Evolutionary conservation across 83 land plant genomes (phyloP), one percentile per base, ranked within the genome.

Genomic region (Diphasiastrum complanatum): DNA sequence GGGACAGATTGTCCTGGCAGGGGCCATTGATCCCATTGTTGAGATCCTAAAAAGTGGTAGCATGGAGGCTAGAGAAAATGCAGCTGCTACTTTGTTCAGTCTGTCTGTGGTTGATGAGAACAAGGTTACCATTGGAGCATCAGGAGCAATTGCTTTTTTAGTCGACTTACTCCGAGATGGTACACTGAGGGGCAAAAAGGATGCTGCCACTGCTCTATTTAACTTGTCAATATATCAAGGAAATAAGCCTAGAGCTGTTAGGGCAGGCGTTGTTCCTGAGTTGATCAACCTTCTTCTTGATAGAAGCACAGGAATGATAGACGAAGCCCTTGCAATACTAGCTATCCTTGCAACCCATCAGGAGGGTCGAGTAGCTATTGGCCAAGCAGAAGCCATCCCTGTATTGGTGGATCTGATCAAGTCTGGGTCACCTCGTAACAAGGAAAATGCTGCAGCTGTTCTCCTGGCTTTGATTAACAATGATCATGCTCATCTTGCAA

Each of bases 141-240:
- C 45, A 14, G 45, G 45, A 14, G 45, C 45, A 41, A 41, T 41
- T 41, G n/a, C 45, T 14, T 14, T 18, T 14, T 41, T 41, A 18
- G 45, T 41, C 18, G 45, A 41, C 12, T 18, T 41, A 14, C 45
- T 41, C 18, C 45, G 45, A 14, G 45, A 41, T 14, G 45, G 45
- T 14, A 14, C 45, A 14, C 18, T 41, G n/a, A 41, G 45, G 45
- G 45, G 45, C 18, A 41, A 18, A 41, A 41, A 41, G n/a, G 45
- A 41, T 41, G 45, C 45, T 14, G 45, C 45, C 45, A 41, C 45
- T 41, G 45, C 45, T n/a, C n/a, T n/a, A n/a, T n/a, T n/a, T n/a
- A n/a, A n/a, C n/a, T n/a, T n/a, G n/a, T n/a, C n/a, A n/a, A 41
- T 41, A 14, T 41, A 41, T 41, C 45, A 41, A 18, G 45, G 45